Percentiles rank a stretch among this genome's conserved stretches.
Conservation (phyloP, 768 basidiomycete species). For the Chalciporus chontae region DNA sequence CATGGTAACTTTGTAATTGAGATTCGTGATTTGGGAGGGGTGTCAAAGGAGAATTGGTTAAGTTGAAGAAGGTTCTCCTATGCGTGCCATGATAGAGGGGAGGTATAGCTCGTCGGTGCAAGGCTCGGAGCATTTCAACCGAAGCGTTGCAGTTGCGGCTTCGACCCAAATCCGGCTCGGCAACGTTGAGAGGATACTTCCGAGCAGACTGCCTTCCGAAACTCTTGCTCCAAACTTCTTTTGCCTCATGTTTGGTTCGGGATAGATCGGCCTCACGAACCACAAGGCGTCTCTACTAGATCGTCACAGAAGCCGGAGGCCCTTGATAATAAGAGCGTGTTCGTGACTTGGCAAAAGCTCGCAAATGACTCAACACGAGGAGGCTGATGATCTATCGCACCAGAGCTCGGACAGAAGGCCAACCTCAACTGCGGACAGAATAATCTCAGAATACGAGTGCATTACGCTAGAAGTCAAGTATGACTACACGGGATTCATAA, state of each 20-base stretch:
- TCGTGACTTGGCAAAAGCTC: too few species aligned
- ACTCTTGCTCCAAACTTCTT: neutral
- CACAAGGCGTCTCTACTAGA: neutral
- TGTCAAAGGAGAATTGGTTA: constrained; percentile 47
- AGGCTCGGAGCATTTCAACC: constrained; percentile 17
- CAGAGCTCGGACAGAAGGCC: neutral
- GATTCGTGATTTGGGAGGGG: constrained; percentile 31
- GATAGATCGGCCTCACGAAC: neutral
- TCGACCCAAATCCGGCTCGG: neutral
- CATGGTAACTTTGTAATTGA: constrained; percentile 66
- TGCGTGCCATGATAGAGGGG: neutral
- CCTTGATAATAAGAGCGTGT: neutral
- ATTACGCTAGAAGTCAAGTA: neutral
- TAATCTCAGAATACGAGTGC: neutral
- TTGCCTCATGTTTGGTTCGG: too few species aligned
- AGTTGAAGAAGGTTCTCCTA: constrained; percentile 42
- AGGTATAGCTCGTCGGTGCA: constrained; percentile 6
- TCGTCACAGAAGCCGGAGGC: neutral
- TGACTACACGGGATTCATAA: constrained; percentile 2
- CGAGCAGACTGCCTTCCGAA: too few species aligned
- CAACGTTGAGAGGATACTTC: neutral
- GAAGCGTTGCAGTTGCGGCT: neutral
- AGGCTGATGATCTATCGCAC: neutral
- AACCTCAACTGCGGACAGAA: neutral
- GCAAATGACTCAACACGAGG: neutral